Conservation (phyloP, 345 rosid species). For the Sisymbrium irio region DNA sequence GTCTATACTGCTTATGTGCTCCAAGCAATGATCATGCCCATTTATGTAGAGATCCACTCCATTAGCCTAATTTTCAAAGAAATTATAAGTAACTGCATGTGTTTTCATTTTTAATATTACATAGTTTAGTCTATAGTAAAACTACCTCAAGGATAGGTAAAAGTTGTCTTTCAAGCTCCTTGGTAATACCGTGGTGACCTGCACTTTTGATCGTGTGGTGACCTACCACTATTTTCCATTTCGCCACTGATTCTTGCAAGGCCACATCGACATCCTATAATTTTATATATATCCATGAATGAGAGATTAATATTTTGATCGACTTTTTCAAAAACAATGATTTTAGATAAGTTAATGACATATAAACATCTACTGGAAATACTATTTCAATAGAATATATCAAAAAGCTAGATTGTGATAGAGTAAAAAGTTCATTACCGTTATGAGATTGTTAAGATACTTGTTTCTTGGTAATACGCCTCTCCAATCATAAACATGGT, state of each 20-base stretch:
- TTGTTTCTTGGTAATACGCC: constrained; percentile 46
- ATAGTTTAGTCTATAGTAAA: not conserved
- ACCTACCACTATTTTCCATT: constrained; percentile 81
- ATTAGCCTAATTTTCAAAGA: constrained; percentile 43
- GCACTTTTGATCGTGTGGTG: constrained; percentile 76
- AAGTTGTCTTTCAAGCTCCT: constrained; percentile 46
- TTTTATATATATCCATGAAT: not conserved
- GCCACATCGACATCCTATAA: constrained; percentile 32
- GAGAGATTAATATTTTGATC: not conserved
- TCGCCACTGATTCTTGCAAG: constrained; percentile 47
- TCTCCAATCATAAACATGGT: constrained; percentile 59
- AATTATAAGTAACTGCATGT: not conserved
- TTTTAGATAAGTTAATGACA: not conserved
- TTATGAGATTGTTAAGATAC: constrained; percentile 46
- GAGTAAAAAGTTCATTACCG: constrained; percentile 30
- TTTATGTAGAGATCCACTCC: constrained; percentile 68
- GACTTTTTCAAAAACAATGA: not conserved
- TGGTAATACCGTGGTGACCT: constrained; percentile 63
- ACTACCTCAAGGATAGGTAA: constrained; percentile 68
- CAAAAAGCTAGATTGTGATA: not conserved
- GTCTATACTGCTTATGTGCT: constrained; percentile 58
- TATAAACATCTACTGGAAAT: not conserved
- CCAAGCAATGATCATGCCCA: constrained; percentile 86
- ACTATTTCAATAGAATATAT: not conserved
- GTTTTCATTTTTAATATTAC: not conserved